Evolutionary conservation across 768 basidiomycete genomes (phyloP), one percentile per base, ranked within the genome.

Genomic region (Suillus bovinus): DNA sequence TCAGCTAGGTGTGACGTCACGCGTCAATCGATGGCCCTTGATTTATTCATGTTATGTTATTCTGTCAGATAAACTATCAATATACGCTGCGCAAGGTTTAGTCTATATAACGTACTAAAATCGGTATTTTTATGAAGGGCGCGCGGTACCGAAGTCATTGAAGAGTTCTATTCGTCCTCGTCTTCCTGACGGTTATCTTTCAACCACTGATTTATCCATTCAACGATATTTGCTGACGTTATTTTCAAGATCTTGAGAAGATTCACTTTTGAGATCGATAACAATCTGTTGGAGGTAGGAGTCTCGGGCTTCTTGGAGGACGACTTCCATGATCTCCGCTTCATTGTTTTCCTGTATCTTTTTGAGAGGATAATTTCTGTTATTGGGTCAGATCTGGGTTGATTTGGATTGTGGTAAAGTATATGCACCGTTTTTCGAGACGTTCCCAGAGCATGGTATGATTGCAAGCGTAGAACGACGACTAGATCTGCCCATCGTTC

Each of bases 301-400:
- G 42, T 87, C 86, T 49, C 86, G 82, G 4, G 96, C 96, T 74
- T 99, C 97, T 36, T 93, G 89, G 13, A 91, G 78, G 41, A 97
- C 88, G 57, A 95, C 87, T 70, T 92, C 82, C 95, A 99, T 97
- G 71, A 99, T 99, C 78, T 99, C 97, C 14, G 96, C 95, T 70
- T 96, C 91, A 74, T 98, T 96, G 75, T 99, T 99, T 77, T 99
- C 97, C 72, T 96, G 91, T 5, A 99, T 93, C 77, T 99, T 99
- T 73, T 93, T 93, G 55, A 95, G 74, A 1, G 91, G 79, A 72
- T 99, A 99, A 10, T 85, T 84, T 64, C 96, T 98, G 74, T 3
- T 60, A 33, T 61, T 10, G 47, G 10, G 57, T 59, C 4, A 33
- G 44, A 39, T 33, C 6, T 47, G 20, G 13, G 4, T 4, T 31